phyloP scores from a whole-genome alignment of 176 grass and related monocot genomes.

The Bolboschoenus planiculmis region DNA sequence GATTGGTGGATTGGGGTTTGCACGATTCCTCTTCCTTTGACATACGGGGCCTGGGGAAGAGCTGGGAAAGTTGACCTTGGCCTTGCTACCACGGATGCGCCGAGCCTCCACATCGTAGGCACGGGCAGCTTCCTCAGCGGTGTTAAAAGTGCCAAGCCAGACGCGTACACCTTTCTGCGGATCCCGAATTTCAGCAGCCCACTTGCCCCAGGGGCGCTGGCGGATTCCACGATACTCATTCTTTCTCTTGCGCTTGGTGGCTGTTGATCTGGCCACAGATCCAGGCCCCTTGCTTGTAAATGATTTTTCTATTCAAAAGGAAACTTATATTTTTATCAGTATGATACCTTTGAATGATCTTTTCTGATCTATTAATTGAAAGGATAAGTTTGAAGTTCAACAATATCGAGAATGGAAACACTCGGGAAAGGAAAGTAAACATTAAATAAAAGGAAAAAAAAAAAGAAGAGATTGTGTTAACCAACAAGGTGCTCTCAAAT shows the following conservation, averaged over 20 bases:
- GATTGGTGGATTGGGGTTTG: constrained; percentile 28
- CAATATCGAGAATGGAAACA: not conserved
- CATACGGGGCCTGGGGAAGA: not conserved
- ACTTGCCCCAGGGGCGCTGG: constrained; percentile 95
- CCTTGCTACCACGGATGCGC: constrained; percentile 89
- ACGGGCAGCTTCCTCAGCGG: constrained; percentile 91
- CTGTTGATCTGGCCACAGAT: constrained; percentile 45
- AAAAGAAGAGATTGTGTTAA: not conserved
- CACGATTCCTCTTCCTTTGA: constrained; percentile 29
- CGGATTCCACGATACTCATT: constrained; percentile 91
- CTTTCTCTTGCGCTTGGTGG: constrained; percentile 80
- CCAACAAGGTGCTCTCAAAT: not conserved
- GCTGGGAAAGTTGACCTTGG: constrained; percentile 92
- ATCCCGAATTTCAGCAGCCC: constrained; percentile 99
- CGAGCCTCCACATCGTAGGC: constrained; percentile 91
- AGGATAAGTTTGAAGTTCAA: not conserved
- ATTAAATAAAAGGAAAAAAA: not conserved
- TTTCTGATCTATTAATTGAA: constrained; percentile 9
- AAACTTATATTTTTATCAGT: constrained; percentile 6
- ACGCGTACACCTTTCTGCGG: constrained; percentile 89
- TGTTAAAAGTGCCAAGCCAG: constrained; percentile 96
- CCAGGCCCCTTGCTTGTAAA: constrained; percentile 29
- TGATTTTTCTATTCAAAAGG: constrained; percentile 32
- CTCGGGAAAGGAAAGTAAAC: not conserved
- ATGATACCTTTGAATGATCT: not conserved